Evolutionary conservation across 352 stramenopile genomes (phyloP).

Genomic region (Pythium sp.): DNA sequence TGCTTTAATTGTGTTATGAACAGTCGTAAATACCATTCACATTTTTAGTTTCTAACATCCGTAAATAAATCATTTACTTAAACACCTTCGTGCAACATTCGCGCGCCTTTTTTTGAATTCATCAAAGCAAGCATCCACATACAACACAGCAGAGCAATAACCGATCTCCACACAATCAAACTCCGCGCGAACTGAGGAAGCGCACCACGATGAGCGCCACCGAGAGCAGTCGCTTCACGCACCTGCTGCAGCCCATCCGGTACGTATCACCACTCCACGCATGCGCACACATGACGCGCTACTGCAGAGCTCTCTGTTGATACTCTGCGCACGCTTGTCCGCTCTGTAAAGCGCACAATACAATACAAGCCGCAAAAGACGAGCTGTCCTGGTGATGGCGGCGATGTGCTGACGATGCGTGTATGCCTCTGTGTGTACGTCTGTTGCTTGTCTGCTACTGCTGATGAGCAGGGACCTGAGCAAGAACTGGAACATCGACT

Average conservation of each 20-base stretch:
- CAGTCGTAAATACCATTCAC: too few relatives aligned
- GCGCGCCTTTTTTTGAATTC: slow-evolving; percentile 5
- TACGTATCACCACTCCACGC: slow-evolving; percentile 21
- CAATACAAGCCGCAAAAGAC: background rate
- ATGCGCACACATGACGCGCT: background rate
- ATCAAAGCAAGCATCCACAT: background rate
- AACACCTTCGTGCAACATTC: background rate
- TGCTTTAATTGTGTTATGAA: too few relatives aligned
- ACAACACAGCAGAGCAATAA: background rate
- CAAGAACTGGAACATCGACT: slow-evolving; percentile 91
- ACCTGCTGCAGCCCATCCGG: slow-evolving; percentile 86
- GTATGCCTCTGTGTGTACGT: background rate
- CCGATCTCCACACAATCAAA: background rate
- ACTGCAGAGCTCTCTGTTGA: background rate
- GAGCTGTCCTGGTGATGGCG: background rate
- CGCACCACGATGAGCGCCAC: background rate
- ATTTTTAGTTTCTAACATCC: background rate
- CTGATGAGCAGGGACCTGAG: slow-evolving; percentile 68
- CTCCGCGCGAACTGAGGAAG: background rate
- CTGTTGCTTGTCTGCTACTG: background rate
- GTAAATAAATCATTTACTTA: background rate
- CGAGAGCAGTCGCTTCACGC: slow-evolving; percentile 57
- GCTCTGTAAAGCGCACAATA: background rate
- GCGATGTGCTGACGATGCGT: background rate
- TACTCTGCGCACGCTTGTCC: background rate